phyloP scores from a whole-genome alignment of 176 grass and related monocot genomes.

The Puya raimondii region DNA sequence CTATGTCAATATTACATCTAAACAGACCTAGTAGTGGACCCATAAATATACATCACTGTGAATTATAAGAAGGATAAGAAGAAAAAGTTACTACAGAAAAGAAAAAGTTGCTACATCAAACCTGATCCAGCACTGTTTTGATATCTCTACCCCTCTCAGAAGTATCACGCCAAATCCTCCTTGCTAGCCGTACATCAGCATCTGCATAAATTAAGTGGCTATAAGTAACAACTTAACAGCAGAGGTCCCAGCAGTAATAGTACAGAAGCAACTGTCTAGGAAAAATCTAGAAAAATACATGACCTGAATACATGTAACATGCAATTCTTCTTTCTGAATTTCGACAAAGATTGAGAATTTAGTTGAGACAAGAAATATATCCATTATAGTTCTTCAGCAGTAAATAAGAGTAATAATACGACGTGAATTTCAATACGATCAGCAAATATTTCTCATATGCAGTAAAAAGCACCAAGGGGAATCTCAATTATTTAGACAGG shows the following conservation, averaged over 20 bases:
- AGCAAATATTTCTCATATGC: too few species aligned
- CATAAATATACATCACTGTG: neutral
- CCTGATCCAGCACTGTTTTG: slow-evolving; percentile 90
- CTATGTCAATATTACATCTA: neutral
- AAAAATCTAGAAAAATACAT: too few species aligned
- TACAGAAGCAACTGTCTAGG: neutral
- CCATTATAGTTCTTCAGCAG: too few species aligned
- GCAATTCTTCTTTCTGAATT: too few species aligned
- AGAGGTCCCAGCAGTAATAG: neutral
- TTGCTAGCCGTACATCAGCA: slow-evolving; percentile 80
- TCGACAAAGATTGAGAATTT: too few species aligned
- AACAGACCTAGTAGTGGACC: neutral
- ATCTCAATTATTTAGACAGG: too few species aligned
- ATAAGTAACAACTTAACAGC: slow-evolving; percentile 14
- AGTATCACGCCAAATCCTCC: slow-evolving; percentile 78
- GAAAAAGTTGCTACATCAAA: slow-evolving; percentile 18
- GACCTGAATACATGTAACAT: too few species aligned
- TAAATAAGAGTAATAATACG: too few species aligned
- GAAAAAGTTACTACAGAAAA: neutral
- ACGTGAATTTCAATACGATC: too few species aligned
- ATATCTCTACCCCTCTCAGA: slow-evolving; percentile 85
- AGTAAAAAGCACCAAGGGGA: too few species aligned
- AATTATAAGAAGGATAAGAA: neutral
- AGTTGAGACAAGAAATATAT: too few species aligned
- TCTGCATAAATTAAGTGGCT: slow-evolving; percentile 35